Base-by-base conservation (phyloP, 2,329 filamentous ascomycete species). In the Fusarium nematophilum region DNA sequence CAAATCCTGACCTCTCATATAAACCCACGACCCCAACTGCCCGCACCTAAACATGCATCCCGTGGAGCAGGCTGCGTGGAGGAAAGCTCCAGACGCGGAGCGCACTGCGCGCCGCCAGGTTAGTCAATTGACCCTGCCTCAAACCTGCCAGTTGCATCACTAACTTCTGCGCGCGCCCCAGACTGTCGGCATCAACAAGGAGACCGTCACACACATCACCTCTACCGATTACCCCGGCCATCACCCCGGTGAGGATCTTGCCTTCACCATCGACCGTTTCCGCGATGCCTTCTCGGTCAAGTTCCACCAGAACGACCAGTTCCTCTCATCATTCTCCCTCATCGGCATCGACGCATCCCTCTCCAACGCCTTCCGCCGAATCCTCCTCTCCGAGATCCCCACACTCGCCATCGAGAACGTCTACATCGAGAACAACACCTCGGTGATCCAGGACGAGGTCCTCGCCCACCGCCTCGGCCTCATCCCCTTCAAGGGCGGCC, bases 391-490 rank as follows among this genome's bases (percentile, higher is more conserved):
- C 66, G 96, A 99, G 80, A 91, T 99, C 47, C 93, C 94, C 14
- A 95, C 93, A 3, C 85, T 99, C 38, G 95, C 96, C 66, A 93
- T 99, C 70, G 95, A 99, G 81, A 89, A 88, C 61, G 92, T 96
- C 73, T 99, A 90, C 79, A 88, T 98, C 63, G 86, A 92, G 74
- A 96, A 97, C 82, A 99, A 99, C 82, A 98, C 94, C 44, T 97
- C 92, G 5, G 93, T 99, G 29, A 95, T 99, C 70, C 94, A 98
- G 75, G 95, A 99, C 73, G 95, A 99, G 80, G 94, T 99, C 5
- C 88, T 99, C 45, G 90, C 93, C 13, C 91, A 95, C 75, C 86
- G 95, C 37, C 83, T 99, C 26, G 95, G 95, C 55, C 86, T 99
- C 38, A 90, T 99, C 49, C 95, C 96, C 14, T 89, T 99, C 67